A percentile compares a stretch with the other conserved stretches of the same genome.
Conservation (phyloP, 352 stramenopile species). For the Phytophthora citricola region DNA sequence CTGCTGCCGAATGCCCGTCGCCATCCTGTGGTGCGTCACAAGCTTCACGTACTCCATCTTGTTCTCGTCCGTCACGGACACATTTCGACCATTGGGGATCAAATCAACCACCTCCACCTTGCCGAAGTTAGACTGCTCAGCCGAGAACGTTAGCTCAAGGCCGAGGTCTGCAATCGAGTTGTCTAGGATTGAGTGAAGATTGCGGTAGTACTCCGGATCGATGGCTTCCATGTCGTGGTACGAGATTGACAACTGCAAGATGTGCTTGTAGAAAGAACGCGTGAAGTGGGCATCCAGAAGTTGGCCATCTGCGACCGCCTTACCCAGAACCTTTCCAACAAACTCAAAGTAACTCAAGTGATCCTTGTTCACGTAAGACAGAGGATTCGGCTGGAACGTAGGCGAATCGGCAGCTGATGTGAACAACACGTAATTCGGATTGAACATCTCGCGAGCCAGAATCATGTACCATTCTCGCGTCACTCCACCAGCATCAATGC, state of each 20-base stretch:
- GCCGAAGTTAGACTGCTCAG: conserved; percentile 91
- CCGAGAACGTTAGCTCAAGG: conserved; percentile 94
- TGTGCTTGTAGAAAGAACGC: conserved; percentile 98
- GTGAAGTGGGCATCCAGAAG: conserved; percentile 99
- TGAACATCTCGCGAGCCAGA: conserved; percentile 99
- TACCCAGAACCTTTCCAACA: conserved; percentile 98
- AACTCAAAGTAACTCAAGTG: conserved; percentile 99
- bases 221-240: conserved; percentile 99
- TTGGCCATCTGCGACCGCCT: conserved; percentile 98
- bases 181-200: conserved; percentile 92
- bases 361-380: conserved; percentile 99
- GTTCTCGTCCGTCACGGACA: conserved; percentile 93
- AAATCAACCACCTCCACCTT: conserved; percentile 90
- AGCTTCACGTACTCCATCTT: conserved; percentile 95
- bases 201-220: conserved; percentile 96
- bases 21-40: conserved; percentile 99
- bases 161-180: conserved; percentile 86
- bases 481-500: conserved; percentile 98
- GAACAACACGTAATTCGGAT: conserved; percentile 99
- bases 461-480: conserved; percentile 99
- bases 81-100: conserved; percentile 86
- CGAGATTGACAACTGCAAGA: conserved; percentile 96
- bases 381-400: conserved; percentile 99
- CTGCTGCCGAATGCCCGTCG: conserved; percentile 96
- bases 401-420: conserved; percentile 98